These are phyloP conservation scores for Leptographium wingfieldii DNA, from an alignment of 2,329 filamentous ascomycete species.

Conservation along the genomic window DNA sequence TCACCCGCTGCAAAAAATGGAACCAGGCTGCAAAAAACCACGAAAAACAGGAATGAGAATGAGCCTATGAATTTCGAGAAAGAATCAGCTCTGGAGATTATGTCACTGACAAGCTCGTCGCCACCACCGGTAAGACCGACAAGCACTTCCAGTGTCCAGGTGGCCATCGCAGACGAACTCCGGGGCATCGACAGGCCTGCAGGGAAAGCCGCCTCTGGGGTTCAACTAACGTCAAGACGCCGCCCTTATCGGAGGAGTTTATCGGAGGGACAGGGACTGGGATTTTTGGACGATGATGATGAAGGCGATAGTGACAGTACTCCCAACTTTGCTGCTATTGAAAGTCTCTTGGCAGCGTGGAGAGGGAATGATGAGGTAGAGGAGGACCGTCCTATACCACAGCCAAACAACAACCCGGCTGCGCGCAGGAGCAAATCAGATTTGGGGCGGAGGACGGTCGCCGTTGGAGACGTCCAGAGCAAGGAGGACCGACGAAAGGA, in stretches of 20 bases:
- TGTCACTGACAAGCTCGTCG: constrained; percentile 2
- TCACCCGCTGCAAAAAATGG: not conserved
- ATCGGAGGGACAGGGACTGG: constrained; percentile 2
- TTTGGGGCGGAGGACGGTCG: not conserved
- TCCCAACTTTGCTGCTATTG: not conserved
- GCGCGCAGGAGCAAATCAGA: not conserved
- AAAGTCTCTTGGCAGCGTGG: constrained; percentile 5
- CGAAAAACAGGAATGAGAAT: not conserved
- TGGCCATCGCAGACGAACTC: not conserved
- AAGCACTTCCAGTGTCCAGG: not conserved
- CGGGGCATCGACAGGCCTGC: not conserved
- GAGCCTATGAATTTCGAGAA: not conserved
- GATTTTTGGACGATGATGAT: constrained; percentile 7
- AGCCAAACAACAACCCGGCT: not conserved
- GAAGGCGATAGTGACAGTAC: not conserved
- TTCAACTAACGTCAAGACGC: not conserved
- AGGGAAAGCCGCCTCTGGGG: too few relatives aligned
- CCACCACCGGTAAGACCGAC: not conserved
- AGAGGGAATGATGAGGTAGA: not conserved
- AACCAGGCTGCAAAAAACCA: not conserved
- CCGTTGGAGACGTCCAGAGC: constrained; percentile 5
- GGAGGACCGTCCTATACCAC: not conserved
- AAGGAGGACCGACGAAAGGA: constrained; percentile 13
- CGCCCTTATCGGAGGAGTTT: constrained; percentile 4
- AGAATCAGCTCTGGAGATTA: not conserved